Percentiles rank a stretch among this genome's conserved stretches.
phyloP scores from a whole-genome alignment of 2,329 filamentous ascomycete species.

The Helotiales sp. region DNA sequence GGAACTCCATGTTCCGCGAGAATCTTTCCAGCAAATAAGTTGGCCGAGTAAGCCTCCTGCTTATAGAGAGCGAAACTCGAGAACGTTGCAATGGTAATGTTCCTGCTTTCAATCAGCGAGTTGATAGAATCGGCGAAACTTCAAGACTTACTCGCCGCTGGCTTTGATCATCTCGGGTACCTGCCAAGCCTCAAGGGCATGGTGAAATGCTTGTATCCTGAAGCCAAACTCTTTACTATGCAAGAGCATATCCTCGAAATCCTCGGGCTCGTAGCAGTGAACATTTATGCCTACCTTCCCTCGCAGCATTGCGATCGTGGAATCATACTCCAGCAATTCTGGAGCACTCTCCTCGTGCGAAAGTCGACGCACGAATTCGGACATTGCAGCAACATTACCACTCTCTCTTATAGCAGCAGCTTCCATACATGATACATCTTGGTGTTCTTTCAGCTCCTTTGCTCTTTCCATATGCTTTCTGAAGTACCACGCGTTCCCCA shows the following conservation, averaged over 20 bases:
- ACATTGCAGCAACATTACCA: constrained; percentile 24
- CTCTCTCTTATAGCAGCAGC: constrained; percentile 25
- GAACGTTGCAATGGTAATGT: constrained; percentile 45
- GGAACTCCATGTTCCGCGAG: constrained; percentile 42
- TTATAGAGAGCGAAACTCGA: constrained; percentile 44
- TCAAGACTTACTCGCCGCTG: constrained; percentile 37
- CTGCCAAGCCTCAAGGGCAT: constrained; percentile 42
- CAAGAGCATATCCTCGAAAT: constrained; percentile 44
- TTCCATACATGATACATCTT: constrained; percentile 38
- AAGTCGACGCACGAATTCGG: constrained; percentile 16
- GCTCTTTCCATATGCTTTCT: constrained; percentile 42
- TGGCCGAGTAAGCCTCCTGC: constrained; percentile 43
- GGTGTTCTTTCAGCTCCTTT: constrained; percentile 37
- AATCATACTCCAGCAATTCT: constrained; percentile 41
- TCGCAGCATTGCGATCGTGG: constrained; percentile 41
- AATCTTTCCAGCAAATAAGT: constrained; percentile 41
- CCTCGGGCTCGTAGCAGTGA: constrained; percentile 46
- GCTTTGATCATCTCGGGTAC: constrained; percentile 42
- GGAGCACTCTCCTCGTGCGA: constrained; percentile 28
- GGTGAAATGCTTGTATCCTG: constrained; percentile 42
- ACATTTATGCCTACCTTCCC: constrained; percentile 44
- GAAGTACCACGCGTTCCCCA: constrained; percentile 42
- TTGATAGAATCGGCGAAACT: not conserved
- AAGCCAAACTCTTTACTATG: constrained; percentile 45
- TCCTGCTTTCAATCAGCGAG: constrained; percentile 24